Evolutionary conservation across 73 alveolate genomes (phyloP).

Genomic region (Symbiodinium natans): DNA sequence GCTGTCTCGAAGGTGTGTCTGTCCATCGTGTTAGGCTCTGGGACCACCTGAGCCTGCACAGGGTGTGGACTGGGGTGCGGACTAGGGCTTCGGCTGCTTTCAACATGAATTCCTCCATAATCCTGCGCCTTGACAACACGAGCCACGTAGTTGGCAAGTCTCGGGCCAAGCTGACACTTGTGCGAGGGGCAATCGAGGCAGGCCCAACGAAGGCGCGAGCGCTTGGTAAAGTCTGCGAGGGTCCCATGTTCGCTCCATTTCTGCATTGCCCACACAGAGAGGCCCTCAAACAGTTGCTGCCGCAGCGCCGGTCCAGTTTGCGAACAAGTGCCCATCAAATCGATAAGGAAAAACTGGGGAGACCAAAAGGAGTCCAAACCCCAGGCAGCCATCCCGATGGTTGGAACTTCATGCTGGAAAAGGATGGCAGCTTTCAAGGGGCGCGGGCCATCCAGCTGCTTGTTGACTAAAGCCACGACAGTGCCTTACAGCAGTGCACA

Average conservation of each 20-base stretch:
- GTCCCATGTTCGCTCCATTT: too few species aligned
- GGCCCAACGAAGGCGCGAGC: not conserved
- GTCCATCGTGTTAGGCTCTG: too few species aligned
- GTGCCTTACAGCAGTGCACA: too few species aligned
- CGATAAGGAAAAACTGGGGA: not conserved
- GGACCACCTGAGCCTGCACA: too few species aligned
- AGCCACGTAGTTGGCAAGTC: too few species aligned
- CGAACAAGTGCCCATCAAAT: not conserved
- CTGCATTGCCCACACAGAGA: too few species aligned
- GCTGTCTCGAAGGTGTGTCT: too few species aligned
- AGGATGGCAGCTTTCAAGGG: not conserved
- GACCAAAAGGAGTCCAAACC: slow-evolving; percentile 2
- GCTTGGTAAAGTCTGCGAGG: not conserved
- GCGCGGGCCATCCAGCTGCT: not conserved
- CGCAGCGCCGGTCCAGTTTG: not conserved
- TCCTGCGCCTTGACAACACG: too few species aligned
- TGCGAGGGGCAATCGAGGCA: slow-evolving; percentile 19
- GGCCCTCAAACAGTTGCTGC: not conserved
- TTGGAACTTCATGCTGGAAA: not conserved
- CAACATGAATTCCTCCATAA: too few species aligned
- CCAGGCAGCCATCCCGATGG: slow-evolving; percentile 25
- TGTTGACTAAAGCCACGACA: slow-evolving; percentile 26
- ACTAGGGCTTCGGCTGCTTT: too few species aligned
- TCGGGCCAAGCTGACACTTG: not conserved
- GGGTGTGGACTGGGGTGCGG: too few species aligned